Conservation (phyloP, 352 stramenopile species). For the Halophytophthora batemanensis region DNA sequence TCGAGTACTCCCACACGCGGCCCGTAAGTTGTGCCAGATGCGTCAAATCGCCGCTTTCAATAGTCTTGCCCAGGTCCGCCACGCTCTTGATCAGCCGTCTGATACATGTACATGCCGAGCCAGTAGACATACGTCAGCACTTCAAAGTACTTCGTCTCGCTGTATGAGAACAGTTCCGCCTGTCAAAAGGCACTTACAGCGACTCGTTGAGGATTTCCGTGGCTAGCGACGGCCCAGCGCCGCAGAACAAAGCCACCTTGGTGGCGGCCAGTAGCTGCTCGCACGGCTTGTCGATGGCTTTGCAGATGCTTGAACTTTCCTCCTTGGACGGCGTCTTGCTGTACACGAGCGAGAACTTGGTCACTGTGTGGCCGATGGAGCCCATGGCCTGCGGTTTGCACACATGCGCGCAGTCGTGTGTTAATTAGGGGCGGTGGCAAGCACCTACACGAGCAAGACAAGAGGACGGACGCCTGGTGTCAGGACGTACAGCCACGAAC, state of each 20-base stretch:
- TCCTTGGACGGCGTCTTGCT: constrained; percentile 67
- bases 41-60: constrained; percentile 46
- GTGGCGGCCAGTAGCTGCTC: constrained; percentile 74
- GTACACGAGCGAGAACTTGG: constrained; percentile 87
- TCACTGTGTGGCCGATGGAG: constrained; percentile 75
- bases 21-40: constrained; percentile 72
- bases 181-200: constrained; percentile 63
- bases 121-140: constrained; percentile 1
- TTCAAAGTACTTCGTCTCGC: too few species aligned
- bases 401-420: neutral
- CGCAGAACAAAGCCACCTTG: constrained; percentile 78
- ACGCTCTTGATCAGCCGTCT: constrained; percentile 80
- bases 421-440: too few species aligned
- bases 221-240: constrained; percentile 70
- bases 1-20: constrained; percentile 81
- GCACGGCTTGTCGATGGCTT: constrained; percentile 72
- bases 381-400: constrained; percentile 56
- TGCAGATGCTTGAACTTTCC: constrained; percentile 73
- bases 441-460: too few species aligned
- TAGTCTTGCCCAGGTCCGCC: constrained; percentile 40
- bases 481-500: constrained; percentile 57
- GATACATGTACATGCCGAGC: constrained; percentile 2
- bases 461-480: too few species aligned
- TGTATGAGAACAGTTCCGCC: too few species aligned
- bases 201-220: constrained; percentile 66